Evolutionary conservation across 228 moss, liverwort and hornwort species (phyloP).

Genomic region (Sphagnum magellanicum): DNA sequence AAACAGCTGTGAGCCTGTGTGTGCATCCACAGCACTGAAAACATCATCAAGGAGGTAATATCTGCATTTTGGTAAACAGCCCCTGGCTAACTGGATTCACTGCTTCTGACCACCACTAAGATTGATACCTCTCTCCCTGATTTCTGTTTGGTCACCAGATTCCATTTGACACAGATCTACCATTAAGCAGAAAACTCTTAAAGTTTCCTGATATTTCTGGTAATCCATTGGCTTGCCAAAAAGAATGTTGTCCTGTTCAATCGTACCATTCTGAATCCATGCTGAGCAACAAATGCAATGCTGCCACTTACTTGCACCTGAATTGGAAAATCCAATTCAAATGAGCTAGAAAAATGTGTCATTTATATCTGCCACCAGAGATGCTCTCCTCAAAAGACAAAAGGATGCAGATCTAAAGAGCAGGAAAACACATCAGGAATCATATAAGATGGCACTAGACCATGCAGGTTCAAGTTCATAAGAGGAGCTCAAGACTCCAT

Average conservation of each 20-base stretch:
- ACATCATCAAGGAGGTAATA: slow-evolving; percentile 51
- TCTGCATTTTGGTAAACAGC: slow-evolving; percentile 39
- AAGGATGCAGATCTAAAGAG: no score
- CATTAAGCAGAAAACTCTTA: slow-evolving; percentile 24
- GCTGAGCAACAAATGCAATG: slow-evolving; percentile 47
- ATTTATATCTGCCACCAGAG: no score
- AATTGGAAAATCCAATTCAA: neutral
- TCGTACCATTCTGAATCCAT: slow-evolving; percentile 55
- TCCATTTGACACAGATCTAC: slow-evolving; percentile 38
- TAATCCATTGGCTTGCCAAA: slow-evolving; percentile 36
- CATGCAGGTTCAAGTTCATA: no score
- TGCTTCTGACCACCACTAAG: slow-evolving; percentile 97
- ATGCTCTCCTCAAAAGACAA: no score
- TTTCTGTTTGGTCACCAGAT: slow-evolving; percentile 49
- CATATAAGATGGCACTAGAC: no score
- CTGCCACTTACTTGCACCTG: slow-evolving; percentile 30
- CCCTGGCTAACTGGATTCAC: slow-evolving; percentile 77
- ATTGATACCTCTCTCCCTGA: slow-evolving; percentile 71
- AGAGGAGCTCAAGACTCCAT: neutral
- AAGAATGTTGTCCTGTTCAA: slow-evolving; percentile 43
- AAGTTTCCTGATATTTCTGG: slow-evolving; percentile 18
- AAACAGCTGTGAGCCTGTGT: slow-evolving; percentile 43
- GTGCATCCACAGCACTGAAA: slow-evolving; percentile 61
- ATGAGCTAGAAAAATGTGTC: no score
- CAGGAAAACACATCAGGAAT: no score